These are phyloP conservation scores for Pseudocercospora macadamiae DNA, from an alignment of 2,329 filamentous ascomycete genomes.

Conservation along the genomic window DNA sequence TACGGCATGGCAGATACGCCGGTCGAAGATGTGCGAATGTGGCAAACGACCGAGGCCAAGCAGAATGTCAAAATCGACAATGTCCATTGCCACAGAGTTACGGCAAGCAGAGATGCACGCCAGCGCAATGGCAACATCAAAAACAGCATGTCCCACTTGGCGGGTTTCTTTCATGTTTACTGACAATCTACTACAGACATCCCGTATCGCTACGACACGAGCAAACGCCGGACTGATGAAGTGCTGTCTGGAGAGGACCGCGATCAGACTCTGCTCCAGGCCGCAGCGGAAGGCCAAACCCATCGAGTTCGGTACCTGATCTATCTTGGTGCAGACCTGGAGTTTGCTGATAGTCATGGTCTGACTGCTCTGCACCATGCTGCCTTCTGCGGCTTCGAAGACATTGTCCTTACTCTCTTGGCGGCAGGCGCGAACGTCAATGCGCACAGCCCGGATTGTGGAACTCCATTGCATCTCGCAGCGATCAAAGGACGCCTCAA, in stretches of 20 bases:
- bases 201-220: not conserved
- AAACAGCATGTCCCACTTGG: not conserved
- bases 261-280: not conserved
- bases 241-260: not conserved
- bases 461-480: conserved; percentile 9
- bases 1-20: not conserved
- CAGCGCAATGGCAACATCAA: conserved; percentile 8
- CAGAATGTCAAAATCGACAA: not conserved
- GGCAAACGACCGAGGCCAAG: not conserved
- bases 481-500: not conserved
- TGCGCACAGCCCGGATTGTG: not conserved
- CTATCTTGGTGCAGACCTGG: conserved; percentile 4
- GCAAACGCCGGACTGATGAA: not conserved
- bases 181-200: not conserved
- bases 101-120: not conserved
- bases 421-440: conserved; percentile 7
- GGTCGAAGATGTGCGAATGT: not conserved
- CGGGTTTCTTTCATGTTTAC: not conserved
- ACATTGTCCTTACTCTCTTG: not conserved
- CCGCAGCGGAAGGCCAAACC: not conserved
- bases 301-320: conserved; percentile 4
- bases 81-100: not conserved
- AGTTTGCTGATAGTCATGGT: not conserved
- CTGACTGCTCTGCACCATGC: conserved; percentile 11
- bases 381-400: conserved; percentile 7